phyloP scores from a whole-genome alignment of 176 grass and related monocot genomes.

The Phoenix roebelenii region DNA sequence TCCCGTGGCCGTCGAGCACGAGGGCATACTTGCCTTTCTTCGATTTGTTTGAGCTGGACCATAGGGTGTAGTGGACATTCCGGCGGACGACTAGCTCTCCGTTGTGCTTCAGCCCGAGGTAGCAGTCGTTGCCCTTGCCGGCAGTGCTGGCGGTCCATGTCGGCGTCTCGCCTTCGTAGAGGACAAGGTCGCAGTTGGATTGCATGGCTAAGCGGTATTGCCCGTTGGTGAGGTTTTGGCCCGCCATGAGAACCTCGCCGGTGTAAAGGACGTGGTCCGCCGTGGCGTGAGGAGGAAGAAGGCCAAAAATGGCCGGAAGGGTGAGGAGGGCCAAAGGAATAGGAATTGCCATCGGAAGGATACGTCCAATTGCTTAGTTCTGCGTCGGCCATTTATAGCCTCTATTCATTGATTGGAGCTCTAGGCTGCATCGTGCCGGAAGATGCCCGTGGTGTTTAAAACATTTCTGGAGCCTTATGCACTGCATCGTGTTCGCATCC shows the following conservation, averaged over 20 bases:
- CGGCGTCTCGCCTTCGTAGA: not conserved
- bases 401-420: too few species aligned
- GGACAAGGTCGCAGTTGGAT: not conserved
- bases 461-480: too few species aligned
- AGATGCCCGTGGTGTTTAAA: too few species aligned
- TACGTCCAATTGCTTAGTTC: too few species aligned
- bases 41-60: not conserved
- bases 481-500: too few species aligned
- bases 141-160: not conserved
- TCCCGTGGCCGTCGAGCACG: not conserved
- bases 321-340: not conserved
- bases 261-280: constrained; percentile 1
- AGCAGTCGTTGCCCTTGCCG: not conserved
- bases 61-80: not conserved
- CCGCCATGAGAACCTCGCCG: constrained; percentile 2
- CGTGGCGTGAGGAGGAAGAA: not conserved
- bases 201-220: not conserved
- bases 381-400: too few species aligned
- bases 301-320: not conserved
- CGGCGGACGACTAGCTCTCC: constrained; percentile 1
- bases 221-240: constrained; percentile 3
- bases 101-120: not conserved
- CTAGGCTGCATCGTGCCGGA: too few species aligned
- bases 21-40: not conserved
- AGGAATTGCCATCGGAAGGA: too few species aligned